phyloP scores from a whole-genome alignment of 2,329 filamentous ascomycete species.

The Penicillium janthinellum region DNA sequence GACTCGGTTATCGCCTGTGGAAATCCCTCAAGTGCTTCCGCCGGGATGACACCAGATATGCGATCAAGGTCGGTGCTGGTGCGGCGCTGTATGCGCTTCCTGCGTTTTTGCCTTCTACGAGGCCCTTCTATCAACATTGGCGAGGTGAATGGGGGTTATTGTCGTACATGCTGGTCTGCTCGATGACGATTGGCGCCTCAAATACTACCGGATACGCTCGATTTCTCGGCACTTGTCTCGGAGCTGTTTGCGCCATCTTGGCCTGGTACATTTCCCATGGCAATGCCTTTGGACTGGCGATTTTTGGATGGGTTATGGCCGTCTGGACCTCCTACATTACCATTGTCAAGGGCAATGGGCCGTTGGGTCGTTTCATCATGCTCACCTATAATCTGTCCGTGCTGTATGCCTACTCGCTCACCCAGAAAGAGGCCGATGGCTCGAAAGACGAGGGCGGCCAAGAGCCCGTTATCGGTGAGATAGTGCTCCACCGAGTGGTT shows the following conservation, averaged over 20 bases:
- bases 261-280: slow-evolving; percentile 77
- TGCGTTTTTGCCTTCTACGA: slow-evolving; percentile 76
- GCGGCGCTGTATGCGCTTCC: slow-evolving; percentile 87
- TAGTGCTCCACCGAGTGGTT: slow-evolving; percentile 82
- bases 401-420: slow-evolving; percentile 89
- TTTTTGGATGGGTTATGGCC: slow-evolving; percentile 79
- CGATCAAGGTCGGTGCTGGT: slow-evolving; percentile 89
- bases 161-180: slow-evolving; percentile 97
- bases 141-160: slow-evolving; percentile 94
- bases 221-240: slow-evolving; percentile 82
- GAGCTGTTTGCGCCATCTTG: slow-evolving; percentile 71
- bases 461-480: slow-evolving; percentile 82
- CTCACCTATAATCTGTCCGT: slow-evolving; percentile 95
- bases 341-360: slow-evolving; percentile 77
- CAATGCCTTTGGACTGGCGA: slow-evolving; percentile 72
- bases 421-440: slow-evolving; percentile 70
- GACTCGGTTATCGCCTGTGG: slow-evolving; percentile 43
- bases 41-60: slow-evolving; percentile 72
- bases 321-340: slow-evolving; percentile 89
- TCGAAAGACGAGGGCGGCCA: slow-evolving; percentile 84
- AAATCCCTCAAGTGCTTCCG: slow-evolving; percentile 57
- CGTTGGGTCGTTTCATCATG: slow-evolving; percentile 89
- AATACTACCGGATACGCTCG: slow-evolving; percentile 89
- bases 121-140: slow-evolving; percentile 82
- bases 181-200: slow-evolving; percentile 94